These are phyloP conservation scores for Brachypodium distachyon DNA, from an alignment of 202 grass and related monocot species.

Conservation along the genomic window DNA sequence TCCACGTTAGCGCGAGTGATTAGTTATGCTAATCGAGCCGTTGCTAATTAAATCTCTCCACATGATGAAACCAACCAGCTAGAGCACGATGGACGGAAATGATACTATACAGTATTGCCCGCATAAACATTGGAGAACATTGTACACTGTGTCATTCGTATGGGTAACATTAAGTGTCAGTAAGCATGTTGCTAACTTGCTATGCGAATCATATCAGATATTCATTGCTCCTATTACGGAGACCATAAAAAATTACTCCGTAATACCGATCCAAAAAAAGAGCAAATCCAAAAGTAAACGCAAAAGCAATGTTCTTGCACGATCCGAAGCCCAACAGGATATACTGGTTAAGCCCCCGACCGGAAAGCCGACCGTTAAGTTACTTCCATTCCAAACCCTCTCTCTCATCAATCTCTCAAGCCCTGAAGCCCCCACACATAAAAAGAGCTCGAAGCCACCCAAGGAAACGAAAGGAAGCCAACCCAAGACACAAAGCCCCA, in stretches of 20 bases:
- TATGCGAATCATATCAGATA: neutral
- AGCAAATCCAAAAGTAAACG: neutral
- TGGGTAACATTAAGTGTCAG: neutral
- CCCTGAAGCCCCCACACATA: no score
- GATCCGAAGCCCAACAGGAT: constrained; percentile 7
- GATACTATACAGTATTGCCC: neutral
- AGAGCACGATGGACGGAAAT: neutral
- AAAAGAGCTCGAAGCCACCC: neutral
- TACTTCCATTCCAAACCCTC: constrained; percentile 28
- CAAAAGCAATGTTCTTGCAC: neutral
- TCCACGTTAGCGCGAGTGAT: neutral
- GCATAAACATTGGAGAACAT: no score
- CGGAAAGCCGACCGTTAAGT: constrained; percentile 18
- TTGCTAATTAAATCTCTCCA: neutral
- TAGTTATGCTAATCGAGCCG: neutral
- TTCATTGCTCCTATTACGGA: no score
- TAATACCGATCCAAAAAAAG: neutral
- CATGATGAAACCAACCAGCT: neutral
- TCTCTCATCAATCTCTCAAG: no score
- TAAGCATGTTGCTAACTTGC: no score
- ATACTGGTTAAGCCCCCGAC: neutral
- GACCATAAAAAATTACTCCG: neutral
- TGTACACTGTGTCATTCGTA: no score
- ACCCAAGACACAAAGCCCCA: neutral
- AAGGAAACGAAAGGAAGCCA: neutral